phyloP scores from a whole-genome alignment of 2,329 filamentous ascomycete species.

The Alternaria postmessia region DNA sequence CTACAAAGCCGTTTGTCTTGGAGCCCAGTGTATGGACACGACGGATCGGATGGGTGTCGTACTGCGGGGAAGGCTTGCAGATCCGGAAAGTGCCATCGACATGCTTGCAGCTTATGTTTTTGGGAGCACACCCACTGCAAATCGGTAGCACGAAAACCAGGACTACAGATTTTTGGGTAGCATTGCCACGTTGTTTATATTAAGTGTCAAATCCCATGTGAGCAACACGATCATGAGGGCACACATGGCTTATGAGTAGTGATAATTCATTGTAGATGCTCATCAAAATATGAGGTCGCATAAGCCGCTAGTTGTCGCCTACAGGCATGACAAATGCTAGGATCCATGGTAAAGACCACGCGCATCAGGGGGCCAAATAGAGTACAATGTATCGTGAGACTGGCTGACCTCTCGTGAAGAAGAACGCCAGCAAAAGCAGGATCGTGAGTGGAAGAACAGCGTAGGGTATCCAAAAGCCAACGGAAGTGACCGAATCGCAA shows the following conservation, averaged over 20 bases:
- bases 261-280: slow-evolving; percentile 4
- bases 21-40: not conserved
- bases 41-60: slow-evolving; percentile 7
- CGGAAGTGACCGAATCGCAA: slow-evolving; percentile 12
- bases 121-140: not conserved
- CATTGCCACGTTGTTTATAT: slow-evolving; percentile 5
- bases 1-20: slow-evolving; percentile 4
- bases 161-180: not conserved
- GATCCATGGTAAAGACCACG: not conserved
- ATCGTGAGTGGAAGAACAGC: slow-evolving; percentile 15
- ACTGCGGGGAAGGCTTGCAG: slow-evolving; percentile 17
- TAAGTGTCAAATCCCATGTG: not conserved
- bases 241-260: slow-evolving; percentile 1
- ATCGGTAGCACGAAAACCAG: slow-evolving; percentile 4
- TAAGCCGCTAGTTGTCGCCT: slow-evolving; percentile 1
- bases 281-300: not conserved
- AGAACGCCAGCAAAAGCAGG: slow-evolving; percentile 8
- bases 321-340: not conserved
- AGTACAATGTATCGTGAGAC: slow-evolving; percentile 12
- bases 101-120: slow-evolving; percentile 8
- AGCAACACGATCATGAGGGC: not conserved
- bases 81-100: slow-evolving; percentile 13
- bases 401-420: slow-evolving; percentile 1
- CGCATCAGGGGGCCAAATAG: slow-evolving; percentile 5
- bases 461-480: slow-evolving; percentile 35